A percentile compares a stretch with the other conserved stretches of the same genome.
Evolutionary conservation across 2,329 filamentous ascomycete species (phyloP).

Genomic region (Verticillium longisporum): DNA sequence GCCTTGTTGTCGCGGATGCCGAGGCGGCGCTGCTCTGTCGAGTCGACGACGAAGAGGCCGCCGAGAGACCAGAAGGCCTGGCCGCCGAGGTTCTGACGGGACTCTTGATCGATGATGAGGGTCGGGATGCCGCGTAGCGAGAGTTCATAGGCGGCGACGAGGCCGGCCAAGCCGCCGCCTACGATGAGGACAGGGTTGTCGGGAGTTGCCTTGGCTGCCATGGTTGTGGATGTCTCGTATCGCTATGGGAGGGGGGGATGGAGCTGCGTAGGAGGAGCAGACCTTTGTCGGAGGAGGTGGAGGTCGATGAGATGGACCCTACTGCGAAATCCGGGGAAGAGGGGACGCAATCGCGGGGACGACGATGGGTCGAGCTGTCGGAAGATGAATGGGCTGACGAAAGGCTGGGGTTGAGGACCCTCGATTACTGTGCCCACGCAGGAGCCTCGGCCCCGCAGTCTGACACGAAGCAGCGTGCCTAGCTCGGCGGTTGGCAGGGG

Average conservation of each 20-base stretch:
- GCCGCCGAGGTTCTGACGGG: slow-evolving; percentile 47
- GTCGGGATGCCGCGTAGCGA: slow-evolving; percentile 40
- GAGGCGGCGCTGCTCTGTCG: slow-evolving; percentile 46
- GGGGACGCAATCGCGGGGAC: background rate
- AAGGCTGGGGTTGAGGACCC: background rate
- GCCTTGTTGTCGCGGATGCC: slow-evolving; percentile 52
- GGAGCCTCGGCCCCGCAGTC: background rate
- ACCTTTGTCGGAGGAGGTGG: background rate
- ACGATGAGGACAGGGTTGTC: slow-evolving; percentile 44
- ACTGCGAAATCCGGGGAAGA: background rate
- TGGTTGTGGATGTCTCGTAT: background rate
- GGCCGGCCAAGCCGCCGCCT: slow-evolving; percentile 50
- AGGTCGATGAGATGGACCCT: background rate
- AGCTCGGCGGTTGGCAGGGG: background rate
- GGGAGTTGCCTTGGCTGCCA: background rate
- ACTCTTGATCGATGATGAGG: slow-evolving; percentile 53
- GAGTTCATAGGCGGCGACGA: slow-evolving; percentile 53
- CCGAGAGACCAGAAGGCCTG: slow-evolving; percentile 61
- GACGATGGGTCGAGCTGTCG: background rate
- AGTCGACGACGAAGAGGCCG: slow-evolving; percentile 54
- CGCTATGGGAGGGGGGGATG: background rate
- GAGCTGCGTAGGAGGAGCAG: background rate
- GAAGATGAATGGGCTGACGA: background rate
- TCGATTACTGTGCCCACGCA: background rate
- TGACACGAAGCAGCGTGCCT: background rate